Evolutionary conservation across 2,329 filamentous ascomycete genomes (phyloP).

Genomic region (Dendrostoma leiphaemia): DNA sequence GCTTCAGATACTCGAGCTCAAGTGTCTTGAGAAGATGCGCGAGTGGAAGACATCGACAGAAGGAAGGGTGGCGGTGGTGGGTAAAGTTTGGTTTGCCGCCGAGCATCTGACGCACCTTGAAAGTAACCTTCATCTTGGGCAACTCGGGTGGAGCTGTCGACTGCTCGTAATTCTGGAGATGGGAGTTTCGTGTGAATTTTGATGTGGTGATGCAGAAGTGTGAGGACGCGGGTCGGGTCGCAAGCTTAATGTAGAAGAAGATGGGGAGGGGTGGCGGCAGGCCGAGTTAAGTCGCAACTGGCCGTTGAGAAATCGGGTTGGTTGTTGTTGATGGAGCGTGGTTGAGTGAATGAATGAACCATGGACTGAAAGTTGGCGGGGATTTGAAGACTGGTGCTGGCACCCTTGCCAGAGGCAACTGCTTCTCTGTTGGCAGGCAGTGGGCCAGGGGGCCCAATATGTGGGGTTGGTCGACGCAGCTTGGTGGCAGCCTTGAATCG

Average conservation of each 20-base stretch:
- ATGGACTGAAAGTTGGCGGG: neutral
- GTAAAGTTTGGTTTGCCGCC: neutral
- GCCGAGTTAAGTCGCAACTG: neutral
- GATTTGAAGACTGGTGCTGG: neutral
- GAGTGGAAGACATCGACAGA: neutral
- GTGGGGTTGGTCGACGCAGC: slow-evolving; percentile 1
- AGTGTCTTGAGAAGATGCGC: slow-evolving; percentile 1
- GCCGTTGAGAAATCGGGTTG: neutral
- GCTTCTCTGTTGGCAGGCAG: slow-evolving; percentile 1
- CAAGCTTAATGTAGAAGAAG: neutral
- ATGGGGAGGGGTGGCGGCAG: neutral
- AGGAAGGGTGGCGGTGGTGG: neutral
- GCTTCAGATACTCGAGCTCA: slow-evolving; percentile 7
- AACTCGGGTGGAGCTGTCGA: slow-evolving; percentile 32
- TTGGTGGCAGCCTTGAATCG: slow-evolving; percentile 4
- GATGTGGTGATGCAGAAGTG: too few relatives aligned
- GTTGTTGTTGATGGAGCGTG: neutral
- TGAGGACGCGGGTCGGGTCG: neutral
- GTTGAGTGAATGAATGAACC: neutral
- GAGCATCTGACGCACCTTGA: slow-evolving; percentile 49
- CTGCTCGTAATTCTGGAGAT: slow-evolving; percentile 20
- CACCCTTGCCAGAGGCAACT: neutral
- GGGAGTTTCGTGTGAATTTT: too few relatives aligned
- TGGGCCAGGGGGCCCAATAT: neutral
- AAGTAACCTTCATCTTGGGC: slow-evolving; percentile 67